These are phyloP conservation scores for Penicillium digitatum DNA, from an alignment of 2,329 filamentous ascomycete species.

Conservation along the genomic window DNA sequence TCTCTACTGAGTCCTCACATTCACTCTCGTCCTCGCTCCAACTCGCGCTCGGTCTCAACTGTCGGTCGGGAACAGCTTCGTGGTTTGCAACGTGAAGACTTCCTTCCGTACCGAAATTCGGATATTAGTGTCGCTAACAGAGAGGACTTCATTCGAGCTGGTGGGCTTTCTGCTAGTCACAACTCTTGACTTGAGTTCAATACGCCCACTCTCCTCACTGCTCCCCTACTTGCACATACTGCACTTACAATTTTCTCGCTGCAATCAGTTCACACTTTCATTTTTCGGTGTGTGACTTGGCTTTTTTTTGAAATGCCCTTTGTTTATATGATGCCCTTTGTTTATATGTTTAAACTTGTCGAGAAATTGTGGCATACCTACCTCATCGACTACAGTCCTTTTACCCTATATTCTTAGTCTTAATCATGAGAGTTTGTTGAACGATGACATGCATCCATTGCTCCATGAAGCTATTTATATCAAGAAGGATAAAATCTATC, in stretches of 20 bases:
- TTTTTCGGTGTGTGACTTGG: constrained; percentile 1
- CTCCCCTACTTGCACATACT: constrained; percentile 6
- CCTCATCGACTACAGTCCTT: neutral
- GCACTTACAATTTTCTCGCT: neutral
- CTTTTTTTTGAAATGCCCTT: neutral
- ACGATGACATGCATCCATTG: neutral
- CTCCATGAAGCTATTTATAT: neutral
- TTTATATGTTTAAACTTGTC: neutral
- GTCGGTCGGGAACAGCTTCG: constrained; percentile 31
- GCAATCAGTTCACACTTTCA: constrained; percentile 6
- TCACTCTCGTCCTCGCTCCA: constrained; percentile 14
- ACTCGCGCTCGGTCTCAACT: constrained; percentile 26
- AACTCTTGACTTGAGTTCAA: neutral
- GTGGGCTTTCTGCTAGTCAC: constrained; percentile 13
- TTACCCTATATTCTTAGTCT: neutral
- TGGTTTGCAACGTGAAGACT: constrained; percentile 34
- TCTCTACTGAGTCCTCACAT: constrained; percentile 9
- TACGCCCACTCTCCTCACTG: neutral
- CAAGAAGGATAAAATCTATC: neutral
- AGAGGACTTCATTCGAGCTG: constrained; percentile 34
- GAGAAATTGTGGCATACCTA: constrained; percentile 1
- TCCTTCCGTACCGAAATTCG: constrained; percentile 37
- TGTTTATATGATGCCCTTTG: neutral
- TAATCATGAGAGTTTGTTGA: neutral
- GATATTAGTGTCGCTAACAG: constrained; percentile 36